Base-by-base conservation (phyloP, 2,329 filamentous ascomycete species). In the Coniella lustricola region DNA sequence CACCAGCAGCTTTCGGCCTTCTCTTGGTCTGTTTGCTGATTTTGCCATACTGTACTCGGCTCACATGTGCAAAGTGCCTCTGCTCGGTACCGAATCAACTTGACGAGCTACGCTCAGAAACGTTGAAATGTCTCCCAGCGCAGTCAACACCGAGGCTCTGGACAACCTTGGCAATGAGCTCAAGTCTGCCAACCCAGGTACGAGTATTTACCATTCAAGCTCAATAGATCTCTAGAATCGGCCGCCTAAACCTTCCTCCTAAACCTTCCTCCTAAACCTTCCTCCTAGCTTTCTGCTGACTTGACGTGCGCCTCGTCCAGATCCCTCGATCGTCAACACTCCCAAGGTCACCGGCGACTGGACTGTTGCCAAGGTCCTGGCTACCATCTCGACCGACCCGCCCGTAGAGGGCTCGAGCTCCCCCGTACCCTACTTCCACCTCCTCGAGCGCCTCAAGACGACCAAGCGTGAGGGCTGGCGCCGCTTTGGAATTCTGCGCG, bases 381-480 rank as follows among this genome's bases (percentile, higher is more conserved):
- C 77, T 10, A 76, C 77, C 3, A 75, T 94, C 40, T 71, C 77
- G 1, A 64, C 73, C 22, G 74, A 76, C 51, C 77, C 75, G n/a
- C 79, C 78, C 2, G 60, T 69, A 20, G 74, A 82, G 56, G 73
- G 79, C 48, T 77, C 85, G 7, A 66, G 73, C 51, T 93, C 90
- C 0, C 90, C 91, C 1, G 64, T 97, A 10, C 81, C 90, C 31
- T 97, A 96, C 73, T 95, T 98, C 68, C 93, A 98, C 72, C 76
- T 96, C 52, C 80, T 98, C 54, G 87, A 95, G 67, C 85, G 87
- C 43, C 79, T 98, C 49, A 98, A 98, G 78, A 96, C 90, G 7
- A 95, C 87, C 53, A 94, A 95, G 67, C 85, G 93, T 52, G 93
- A 96, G 69, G 93, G 93, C 56, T 98, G 93, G 93, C 81, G 87